phyloP scores from a whole-genome alignment of 768 basidiomycete genomes.

The Trametes maxima region DNA sequence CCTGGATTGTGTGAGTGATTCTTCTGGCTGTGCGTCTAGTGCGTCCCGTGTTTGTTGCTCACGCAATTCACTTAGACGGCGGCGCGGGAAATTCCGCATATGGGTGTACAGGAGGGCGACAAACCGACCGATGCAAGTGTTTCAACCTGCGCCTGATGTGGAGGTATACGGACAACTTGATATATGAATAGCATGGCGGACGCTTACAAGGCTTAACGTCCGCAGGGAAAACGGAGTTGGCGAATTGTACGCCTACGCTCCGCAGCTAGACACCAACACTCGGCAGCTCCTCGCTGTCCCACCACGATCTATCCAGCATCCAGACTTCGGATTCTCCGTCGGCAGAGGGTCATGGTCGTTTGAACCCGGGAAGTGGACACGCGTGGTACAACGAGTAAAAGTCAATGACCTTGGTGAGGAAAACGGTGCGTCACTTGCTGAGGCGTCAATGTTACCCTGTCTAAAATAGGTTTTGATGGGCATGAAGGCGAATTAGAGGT shows the following conservation, averaged over 20 bases:
- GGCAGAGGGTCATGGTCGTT: constrained; percentile 67
- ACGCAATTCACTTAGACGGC: constrained; percentile 42
- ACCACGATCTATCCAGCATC: constrained; percentile 50
- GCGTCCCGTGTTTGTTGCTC: neutral
- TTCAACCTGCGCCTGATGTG: constrained; percentile 77
- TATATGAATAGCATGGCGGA: neutral
- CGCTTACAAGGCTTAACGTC: neutral
- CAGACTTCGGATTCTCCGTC: constrained; percentile 66
- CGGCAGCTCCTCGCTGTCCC: constrained; percentile 48
- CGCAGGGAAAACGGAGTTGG: constrained; percentile 54
- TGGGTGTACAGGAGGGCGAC: constrained; percentile 67
- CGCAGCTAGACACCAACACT: constrained; percentile 49
- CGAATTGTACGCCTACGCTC: constrained; percentile 74
- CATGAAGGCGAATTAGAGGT: constrained; percentile 63
- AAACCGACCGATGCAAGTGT: constrained; percentile 62
- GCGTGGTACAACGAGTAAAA: constrained; percentile 66
- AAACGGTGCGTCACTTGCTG: constrained; percentile 48
- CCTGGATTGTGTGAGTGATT: constrained; percentile 66
- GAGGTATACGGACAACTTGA: constrained; percentile 45
- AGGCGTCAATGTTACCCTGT: constrained; percentile 6
- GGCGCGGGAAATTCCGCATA: constrained; percentile 61
- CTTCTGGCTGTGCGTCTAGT: neutral
- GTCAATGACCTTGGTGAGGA: constrained; percentile 61
- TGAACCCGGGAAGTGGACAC: constrained; percentile 55
- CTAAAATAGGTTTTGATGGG: too few species aligned